A percentile compares a stretch with the other conserved stretches of the same genome.
These are phyloP conservation scores for Dysphania ambrosioides DNA, from an alignment of 148 eudicot genomes.

Conservation along the genomic window DNA sequence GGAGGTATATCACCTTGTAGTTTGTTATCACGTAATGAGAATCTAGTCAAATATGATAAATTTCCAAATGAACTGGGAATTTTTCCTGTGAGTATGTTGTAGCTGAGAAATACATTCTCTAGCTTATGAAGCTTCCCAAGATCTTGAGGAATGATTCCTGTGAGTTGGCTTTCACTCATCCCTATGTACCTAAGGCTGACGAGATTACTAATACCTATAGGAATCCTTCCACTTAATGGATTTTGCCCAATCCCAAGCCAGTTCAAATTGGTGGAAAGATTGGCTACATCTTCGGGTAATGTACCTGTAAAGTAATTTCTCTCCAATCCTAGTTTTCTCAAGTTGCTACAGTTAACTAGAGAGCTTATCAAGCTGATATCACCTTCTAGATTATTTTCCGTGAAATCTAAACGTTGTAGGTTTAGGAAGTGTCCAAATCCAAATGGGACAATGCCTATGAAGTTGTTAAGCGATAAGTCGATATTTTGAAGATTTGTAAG, in stretches of 20 bases:
- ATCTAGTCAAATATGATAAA: slow-evolving; percentile 11
- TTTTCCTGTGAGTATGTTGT: slow-evolving; percentile 6
- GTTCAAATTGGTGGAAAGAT: slow-evolving; percentile 13
- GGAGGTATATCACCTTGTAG: slow-evolving; percentile 12
- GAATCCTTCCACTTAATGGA: slow-evolving; percentile 20
- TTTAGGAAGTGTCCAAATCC: background rate
- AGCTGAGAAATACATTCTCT: background rate
- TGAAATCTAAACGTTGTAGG: background rate
- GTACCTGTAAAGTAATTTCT: slow-evolving; percentile 23
- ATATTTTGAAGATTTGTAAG: slow-evolving; percentile 19
- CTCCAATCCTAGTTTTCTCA: background rate
- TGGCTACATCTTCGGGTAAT: slow-evolving; percentile 16
- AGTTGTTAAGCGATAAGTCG: too few species aligned
- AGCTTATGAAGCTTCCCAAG: slow-evolving; percentile 10
- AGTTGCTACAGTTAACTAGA: slow-evolving; percentile 28
- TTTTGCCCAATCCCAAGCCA: background rate
- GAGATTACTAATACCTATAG: slow-evolving; percentile 26
- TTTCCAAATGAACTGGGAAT: background rate
- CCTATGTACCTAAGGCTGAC: slow-evolving; percentile 8
- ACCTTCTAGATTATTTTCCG: slow-evolving; percentile 17
- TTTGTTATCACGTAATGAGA: slow-evolving; percentile 9
- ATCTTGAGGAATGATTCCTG: slow-evolving; percentile 14
- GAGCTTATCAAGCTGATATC: slow-evolving; percentile 27
- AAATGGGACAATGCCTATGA: slow-evolving; percentile 13
- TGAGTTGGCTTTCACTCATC: background rate